Conservation (phyloP, 805 yeast species). For the Kluyveromyces dobzhanskii region DNA sequence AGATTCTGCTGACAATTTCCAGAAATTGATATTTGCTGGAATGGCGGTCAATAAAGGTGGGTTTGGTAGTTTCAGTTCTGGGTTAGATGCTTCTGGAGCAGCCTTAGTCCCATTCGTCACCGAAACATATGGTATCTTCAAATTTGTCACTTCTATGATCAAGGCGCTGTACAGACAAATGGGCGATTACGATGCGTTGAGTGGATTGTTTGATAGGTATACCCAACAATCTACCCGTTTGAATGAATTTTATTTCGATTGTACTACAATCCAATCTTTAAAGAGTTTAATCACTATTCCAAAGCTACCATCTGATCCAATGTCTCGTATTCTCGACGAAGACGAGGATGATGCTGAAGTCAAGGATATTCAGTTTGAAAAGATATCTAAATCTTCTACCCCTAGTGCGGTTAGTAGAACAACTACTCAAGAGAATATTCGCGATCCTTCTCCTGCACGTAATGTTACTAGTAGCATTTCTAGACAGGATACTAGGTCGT, state of each 20-base stretch:
- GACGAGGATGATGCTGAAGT: slow-evolving; percentile 15
- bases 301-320: slow-evolving; percentile 32
- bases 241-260: slow-evolving; percentile 81
- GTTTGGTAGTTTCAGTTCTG: slow-evolving; percentile 15
- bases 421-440: not conserved
- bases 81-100: slow-evolving; percentile 68
- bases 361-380: slow-evolving; percentile 12
- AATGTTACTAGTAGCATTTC: slow-evolving; percentile 10
- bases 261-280: slow-evolving; percentile 74
- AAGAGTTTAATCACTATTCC: slow-evolving; percentile 56
- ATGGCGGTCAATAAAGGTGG: slow-evolving; percentile 40
- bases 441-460: slow-evolving; percentile 10
- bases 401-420: not conserved
- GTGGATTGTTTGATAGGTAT: slow-evolving; percentile 65
- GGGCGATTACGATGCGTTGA: slow-evolving; percentile 60
- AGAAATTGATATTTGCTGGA: slow-evolving; percentile 65
- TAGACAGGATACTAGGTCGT: slow-evolving; percentile 2
- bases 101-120: slow-evolving; percentile 85
- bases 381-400: slow-evolving; percentile 1
- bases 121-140: slow-evolving; percentile 88
- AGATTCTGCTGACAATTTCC: slow-evolving; percentile 73
- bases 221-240: slow-evolving; percentile 57
- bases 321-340: slow-evolving; percentile 24
- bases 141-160: slow-evolving; percentile 82
- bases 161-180: slow-evolving; percentile 73